Conservation (phyloP, 2,329 filamentous ascomycete species). For the Hirsutella minnesotensis region DNA sequence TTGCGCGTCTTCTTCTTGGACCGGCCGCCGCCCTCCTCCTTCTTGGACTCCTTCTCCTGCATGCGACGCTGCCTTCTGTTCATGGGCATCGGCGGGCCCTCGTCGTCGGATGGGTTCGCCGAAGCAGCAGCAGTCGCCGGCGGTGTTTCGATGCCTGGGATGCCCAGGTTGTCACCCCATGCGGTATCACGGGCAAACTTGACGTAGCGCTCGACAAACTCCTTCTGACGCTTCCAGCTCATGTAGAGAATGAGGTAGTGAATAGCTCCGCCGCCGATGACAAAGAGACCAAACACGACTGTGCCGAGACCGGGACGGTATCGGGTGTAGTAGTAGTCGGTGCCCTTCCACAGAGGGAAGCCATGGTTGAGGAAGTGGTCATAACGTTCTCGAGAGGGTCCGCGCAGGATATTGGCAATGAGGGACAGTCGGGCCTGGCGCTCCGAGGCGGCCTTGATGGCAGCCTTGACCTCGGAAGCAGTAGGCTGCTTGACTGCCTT, state of each 20-base stretch:
- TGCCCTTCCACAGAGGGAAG: slow-evolving; percentile 93
- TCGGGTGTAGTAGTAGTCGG: slow-evolving; percentile 93
- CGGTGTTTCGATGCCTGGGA: slow-evolving; percentile 47
- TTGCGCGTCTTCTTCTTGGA: slow-evolving; percentile 28
- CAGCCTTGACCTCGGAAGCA: slow-evolving; percentile 62
- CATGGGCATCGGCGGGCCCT: slow-evolving; percentile 47
- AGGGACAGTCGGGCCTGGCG: slow-evolving; percentile 76
- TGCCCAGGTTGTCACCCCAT: slow-evolving; percentile 71
- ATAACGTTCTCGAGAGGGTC: slow-evolving; percentile 72
- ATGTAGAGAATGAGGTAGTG: slow-evolving; percentile 82
- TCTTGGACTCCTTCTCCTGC: slow-evolving; percentile 31
- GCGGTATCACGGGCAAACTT: slow-evolving; percentile 76
- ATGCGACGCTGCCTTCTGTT: slow-evolving; percentile 49
- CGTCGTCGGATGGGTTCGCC: slow-evolving; percentile 32
- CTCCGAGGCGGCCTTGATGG: slow-evolving; percentile 70
- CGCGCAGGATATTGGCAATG: slow-evolving; percentile 76
- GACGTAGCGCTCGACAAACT: slow-evolving; percentile 88
- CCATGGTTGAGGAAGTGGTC: slow-evolving; percentile 89
- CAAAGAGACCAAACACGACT: slow-evolving; percentile 69
- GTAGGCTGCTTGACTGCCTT: slow-evolving; percentile 60
- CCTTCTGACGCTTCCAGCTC: slow-evolving; percentile 77
- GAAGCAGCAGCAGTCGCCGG: slow-evolving; percentile 25
- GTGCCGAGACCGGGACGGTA: slow-evolving; percentile 85
- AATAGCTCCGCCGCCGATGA: slow-evolving; percentile 70
- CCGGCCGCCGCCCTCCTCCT: slow-evolving; percentile 48